Percentiles rank a stretch among this genome's conserved stretches.
phyloP scores from a whole-genome alignment of 2,329 filamentous ascomycete genomes.

The Talaromyces sp. region DNA sequence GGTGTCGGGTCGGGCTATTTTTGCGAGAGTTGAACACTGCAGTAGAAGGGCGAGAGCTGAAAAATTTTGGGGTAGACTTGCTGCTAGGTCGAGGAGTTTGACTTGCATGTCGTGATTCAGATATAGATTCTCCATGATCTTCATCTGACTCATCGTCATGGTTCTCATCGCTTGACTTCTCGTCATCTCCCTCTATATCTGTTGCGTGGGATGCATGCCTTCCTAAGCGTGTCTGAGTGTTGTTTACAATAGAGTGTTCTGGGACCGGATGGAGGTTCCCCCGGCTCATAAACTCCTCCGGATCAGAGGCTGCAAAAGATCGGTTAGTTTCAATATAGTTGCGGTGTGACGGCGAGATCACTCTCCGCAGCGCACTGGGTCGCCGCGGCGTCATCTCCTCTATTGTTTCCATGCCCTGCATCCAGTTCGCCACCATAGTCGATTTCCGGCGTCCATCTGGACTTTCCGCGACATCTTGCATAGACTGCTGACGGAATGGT shows the following conservation, averaged over 20 bases:
- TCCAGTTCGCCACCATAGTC: slow-evolving; percentile 84
- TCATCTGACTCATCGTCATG: slow-evolving; percentile 40
- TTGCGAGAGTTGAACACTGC: slow-evolving; percentile 39
- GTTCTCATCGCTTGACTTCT: slow-evolving; percentile 76
- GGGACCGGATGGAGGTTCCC: slow-evolving; percentile 34
- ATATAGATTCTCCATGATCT: slow-evolving; percentile 21
- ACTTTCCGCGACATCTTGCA: slow-evolving; percentile 55
- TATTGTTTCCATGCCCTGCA: slow-evolving; percentile 63
- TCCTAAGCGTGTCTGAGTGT: slow-evolving; percentile 32
- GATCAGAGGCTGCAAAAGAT: slow-evolving; percentile 55
- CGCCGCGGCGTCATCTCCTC: slow-evolving; percentile 60
- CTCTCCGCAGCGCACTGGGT: slow-evolving; percentile 50
- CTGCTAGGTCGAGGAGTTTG: slow-evolving; percentile 21
- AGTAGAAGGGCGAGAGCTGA: slow-evolving; percentile 41
- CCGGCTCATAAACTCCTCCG: slow-evolving; percentile 46
- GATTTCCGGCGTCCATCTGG: slow-evolving; percentile 68
- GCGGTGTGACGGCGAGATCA: slow-evolving; percentile 42
- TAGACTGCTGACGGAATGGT: slow-evolving; percentile 61
- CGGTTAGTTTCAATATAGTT: slow-evolving; percentile 52
- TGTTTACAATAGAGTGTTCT: slow-evolving; percentile 31
- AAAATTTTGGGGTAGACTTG: slow-evolving; percentile 33
- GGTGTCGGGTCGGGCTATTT: slow-evolving; percentile 36
- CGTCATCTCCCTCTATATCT: slow-evolving; percentile 85
- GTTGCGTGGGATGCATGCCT: slow-evolving; percentile 59
- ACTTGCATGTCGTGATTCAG: slow-evolving; percentile 21